Percentiles rank a stretch among this genome's conserved stretches.
These are phyloP conservation scores for Daedaleopsis sinensis DNA, from an alignment of 768 basidiomycete species.

Conservation along the genomic window DNA sequence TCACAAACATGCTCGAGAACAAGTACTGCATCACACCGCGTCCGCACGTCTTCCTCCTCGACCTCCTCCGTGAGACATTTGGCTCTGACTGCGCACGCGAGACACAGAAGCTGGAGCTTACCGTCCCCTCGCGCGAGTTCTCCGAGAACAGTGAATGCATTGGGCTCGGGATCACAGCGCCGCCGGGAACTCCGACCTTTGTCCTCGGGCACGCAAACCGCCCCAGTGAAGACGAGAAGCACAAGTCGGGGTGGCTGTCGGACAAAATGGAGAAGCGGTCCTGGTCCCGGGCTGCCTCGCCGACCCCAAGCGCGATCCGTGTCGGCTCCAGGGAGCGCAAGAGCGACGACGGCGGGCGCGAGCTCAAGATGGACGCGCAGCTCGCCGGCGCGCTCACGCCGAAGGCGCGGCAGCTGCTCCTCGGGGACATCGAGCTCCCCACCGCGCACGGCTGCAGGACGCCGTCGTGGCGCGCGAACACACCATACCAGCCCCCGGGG, in stretches of 20 bases:
- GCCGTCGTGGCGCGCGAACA: constrained; percentile 10
- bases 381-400: constrained; percentile 14
- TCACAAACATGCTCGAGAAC: constrained; percentile 57
- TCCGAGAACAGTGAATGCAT: constrained; percentile 20
- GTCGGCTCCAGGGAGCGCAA: constrained; percentile 28
- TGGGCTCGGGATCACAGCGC: background rate
- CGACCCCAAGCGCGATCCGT: constrained; percentile 15
- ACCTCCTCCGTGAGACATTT: constrained; percentile 51
- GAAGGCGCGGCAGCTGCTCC: constrained; percentile 21
- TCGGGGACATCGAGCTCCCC: constrained; percentile 10
- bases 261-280: constrained; percentile 37
- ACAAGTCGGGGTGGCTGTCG: constrained; percentile 29
- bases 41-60: constrained; percentile 52
- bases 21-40: constrained; percentile 55
- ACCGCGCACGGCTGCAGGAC: background rate
- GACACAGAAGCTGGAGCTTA: constrained; percentile 52
- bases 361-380: background rate
- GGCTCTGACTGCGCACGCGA: constrained; percentile 49
- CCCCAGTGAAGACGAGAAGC: constrained; percentile 32
- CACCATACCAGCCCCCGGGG: constrained; percentile 58
- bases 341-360: constrained; percentile 10
- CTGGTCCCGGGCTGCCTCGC: constrained; percentile 19
- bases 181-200: background rate
- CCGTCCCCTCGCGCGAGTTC: constrained; percentile 52
- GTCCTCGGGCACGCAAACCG: constrained; percentile 12